Evolutionary conservation across 345 rosid species (phyloP), one percentile per base, ranked within the genome.

Genomic region (Camelina neglecta): DNA sequence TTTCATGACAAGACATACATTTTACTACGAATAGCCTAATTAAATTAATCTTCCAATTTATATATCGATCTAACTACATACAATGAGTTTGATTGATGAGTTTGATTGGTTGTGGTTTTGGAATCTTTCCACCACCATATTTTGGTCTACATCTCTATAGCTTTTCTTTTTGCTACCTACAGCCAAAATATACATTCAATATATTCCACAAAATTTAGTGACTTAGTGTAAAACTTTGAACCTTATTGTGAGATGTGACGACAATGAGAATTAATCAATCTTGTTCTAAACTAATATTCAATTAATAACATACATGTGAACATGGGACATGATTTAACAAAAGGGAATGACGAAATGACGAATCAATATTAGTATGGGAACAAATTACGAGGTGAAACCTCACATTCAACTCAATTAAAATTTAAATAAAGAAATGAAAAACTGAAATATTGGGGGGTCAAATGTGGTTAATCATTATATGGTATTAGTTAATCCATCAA

Each of bases 401-500:
- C 67, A 49, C 47, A 64, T 49, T 71, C 75, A 20, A 77, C 58
- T 71, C 72, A 49, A 71, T 21, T 33, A 71, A 39, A 71, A 58
- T n/a, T 21, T 20, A 50, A 59, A 58, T 18, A 71, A 57, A 38
- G 10, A 72, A 21, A 47, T 48, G 49, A 2, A 49, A 76, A 70
- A 49, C 49, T 62, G 67, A 65, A 70, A 79, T 74, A 47, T 45
- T 38, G 64, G 74, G 79, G 68, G 83, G 83, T 85, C 83, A 82
- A 78, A 71, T 75, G 83, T 86, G 75, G 64, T 82, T 77, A 77
- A 65, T 77, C 77, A 77, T 69, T 76, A 55, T 75, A 69, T 77
- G 72, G 72, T 69, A 77, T 90, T 88, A 78, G 97, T 89, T 91
- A 90, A 77, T 53, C 85, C 75, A 81, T 91, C 97, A 87, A 86